phyloP scores from a whole-genome alignment of 495 filamentous ascomycete species.

The Xanthoparmelia taractica region DNA sequence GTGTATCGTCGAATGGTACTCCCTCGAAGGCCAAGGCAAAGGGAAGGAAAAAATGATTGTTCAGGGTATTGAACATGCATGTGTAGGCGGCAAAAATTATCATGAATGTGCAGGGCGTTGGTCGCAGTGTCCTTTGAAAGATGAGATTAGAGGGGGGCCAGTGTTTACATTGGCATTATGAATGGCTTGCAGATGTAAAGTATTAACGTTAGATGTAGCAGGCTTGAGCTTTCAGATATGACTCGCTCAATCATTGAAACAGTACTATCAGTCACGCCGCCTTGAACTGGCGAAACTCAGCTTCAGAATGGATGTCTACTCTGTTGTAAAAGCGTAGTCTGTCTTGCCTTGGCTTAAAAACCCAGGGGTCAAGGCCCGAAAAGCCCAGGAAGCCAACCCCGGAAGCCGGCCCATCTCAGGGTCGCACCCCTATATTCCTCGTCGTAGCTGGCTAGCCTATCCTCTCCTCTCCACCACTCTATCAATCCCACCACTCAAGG shows the following conservation, averaged over 20 bases:
- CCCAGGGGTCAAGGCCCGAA: too few relatives aligned
- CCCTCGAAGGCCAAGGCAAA: conserved; percentile 46
- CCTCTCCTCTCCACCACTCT: too few relatives aligned
- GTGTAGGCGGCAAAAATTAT: background rate
- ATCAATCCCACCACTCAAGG: too few relatives aligned
- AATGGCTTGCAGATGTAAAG: background rate
- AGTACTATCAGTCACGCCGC: background rate
- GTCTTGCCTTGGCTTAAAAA: too few relatives aligned
- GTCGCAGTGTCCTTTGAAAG: background rate
- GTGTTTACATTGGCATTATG: background rate
- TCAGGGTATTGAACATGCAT: background rate
- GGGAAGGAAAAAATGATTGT: conserved; percentile 31
- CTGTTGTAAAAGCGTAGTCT: too few relatives aligned
- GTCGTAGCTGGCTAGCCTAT: too few relatives aligned
- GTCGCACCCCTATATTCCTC: too few relatives aligned
- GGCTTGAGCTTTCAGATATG: background rate
- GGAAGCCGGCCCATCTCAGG: too few relatives aligned
- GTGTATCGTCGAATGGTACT: conserved; percentile 45
- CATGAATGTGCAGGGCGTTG: conserved; percentile 3
- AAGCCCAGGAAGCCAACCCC: too few relatives aligned
- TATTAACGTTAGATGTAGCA: background rate
- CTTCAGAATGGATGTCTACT: too few relatives aligned
- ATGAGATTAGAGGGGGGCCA: background rate
- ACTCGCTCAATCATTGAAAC: background rate
- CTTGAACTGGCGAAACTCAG: too few relatives aligned